These are phyloP conservation scores for Alternaria tenuissima DNA, from an alignment of 2,329 filamentous ascomycete genomes.

Conservation along the genomic window DNA sequence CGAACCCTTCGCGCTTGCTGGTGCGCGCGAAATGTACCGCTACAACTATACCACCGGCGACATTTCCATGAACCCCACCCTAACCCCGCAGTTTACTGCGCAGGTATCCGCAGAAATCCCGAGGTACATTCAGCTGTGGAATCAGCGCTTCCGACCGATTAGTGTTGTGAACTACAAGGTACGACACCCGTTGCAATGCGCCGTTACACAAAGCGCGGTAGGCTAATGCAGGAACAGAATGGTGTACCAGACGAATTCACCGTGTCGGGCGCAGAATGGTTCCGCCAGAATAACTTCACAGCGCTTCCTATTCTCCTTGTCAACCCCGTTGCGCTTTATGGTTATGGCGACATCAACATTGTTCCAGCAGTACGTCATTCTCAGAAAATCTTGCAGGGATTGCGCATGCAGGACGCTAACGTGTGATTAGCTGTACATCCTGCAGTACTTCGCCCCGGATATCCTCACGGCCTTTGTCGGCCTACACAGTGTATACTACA, in stretches of 20 bases:
- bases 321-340: conserved; percentile 48
- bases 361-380: conserved; percentile 48
- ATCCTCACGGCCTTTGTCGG: conserved; percentile 49
- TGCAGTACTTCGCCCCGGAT: conserved; percentile 51
- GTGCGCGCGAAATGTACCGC: conserved; percentile 41
- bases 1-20: conserved; percentile 44
- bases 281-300: conserved; percentile 47
- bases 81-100: conserved; percentile 35
- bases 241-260: conserved; percentile 48
- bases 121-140: conserved; percentile 46
- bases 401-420: conserved; percentile 36
- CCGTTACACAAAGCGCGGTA: conserved; percentile 13
- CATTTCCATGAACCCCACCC: conserved; percentile 32
- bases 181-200: conserved; percentile 15
- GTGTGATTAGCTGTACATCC: conserved; percentile 47
- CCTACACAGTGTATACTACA: conserved; percentile 48
- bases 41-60: conserved; percentile 46
- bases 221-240: conserved; percentile 40
- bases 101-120: conserved; percentile 43
- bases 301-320: conserved; percentile 46
- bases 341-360: conserved; percentile 49
- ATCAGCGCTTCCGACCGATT: conserved; percentile 41
- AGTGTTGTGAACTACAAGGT: conserved; percentile 49
- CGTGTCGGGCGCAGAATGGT: conserved; percentile 47
- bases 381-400: conserved; percentile 29